Base-by-base conservation (phyloP, 2,329 filamentous ascomycete species). In the Aspergillus fumigatus region DNA sequence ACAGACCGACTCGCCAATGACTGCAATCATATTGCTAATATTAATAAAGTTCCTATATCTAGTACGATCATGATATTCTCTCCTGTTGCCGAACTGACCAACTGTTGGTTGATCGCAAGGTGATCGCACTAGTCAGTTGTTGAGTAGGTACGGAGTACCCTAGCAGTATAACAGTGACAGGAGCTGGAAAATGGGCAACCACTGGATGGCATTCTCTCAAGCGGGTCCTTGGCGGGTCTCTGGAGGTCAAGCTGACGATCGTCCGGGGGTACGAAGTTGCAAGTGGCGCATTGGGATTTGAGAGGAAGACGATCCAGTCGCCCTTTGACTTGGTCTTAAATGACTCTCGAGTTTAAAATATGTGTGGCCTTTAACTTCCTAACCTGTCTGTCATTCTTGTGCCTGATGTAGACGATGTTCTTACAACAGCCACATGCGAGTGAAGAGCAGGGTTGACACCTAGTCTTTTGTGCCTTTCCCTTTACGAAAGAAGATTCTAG, bases 241-340 rank as follows among this genome's bases (percentile, higher is more conserved):
- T 54, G 35, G 48, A 54, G 53, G 48, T 59, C 38, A 53, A 51
- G 56, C 54, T 60, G 60, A 62, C 11, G 43, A 47, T 58, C 59
- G 32, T 59, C 56, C 49, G 48, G 29, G 51, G 50, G 55, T 57
- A 9, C 60, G 25, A 57, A 54, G 58, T 50, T 55, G 27, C 47
- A 4, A 23, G 5, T 4, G 41, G 41, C 41, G 23, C 43, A 23
- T 14, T 21, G 23, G 43, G 23, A 14, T 23, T 14, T 21, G 23
- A 23, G 23, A 14, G 43, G 26, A 47, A 47, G 23, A 26, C 10
- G 21, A 23, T 38, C 32, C 43, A 26, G 23, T 47, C 23, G 43
- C 23, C 23, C 41, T 26, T 17, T 17, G 32, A 17, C 43, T 47
- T 11, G 43, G 43, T 38, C 32, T 38, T 6, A 38, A 7, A 7